A percentile compares a stretch with the other conserved stretches of the same genome.
phyloP scores from a whole-genome alignment of 2,329 filamentous ascomycete genomes.

The Didymella sp. region DNA sequence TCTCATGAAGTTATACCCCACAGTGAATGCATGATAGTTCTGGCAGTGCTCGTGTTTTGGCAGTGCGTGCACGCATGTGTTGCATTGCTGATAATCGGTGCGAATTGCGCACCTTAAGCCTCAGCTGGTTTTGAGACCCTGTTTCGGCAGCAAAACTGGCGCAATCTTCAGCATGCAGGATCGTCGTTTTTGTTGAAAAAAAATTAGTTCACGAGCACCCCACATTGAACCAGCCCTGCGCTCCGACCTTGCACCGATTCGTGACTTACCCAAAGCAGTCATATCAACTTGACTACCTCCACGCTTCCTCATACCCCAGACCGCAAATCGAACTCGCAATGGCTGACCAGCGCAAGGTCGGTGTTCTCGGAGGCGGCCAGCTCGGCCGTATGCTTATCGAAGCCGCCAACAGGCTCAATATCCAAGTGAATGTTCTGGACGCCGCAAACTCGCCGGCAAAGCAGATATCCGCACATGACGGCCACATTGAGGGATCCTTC shows the following conservation, averaged over 20 bases:
- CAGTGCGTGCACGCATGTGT: not conserved
- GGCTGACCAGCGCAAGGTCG: constrained; percentile 45
- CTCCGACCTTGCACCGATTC: constrained; percentile 25
- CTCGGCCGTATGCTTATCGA: constrained; percentile 94
- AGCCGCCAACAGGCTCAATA: constrained; percentile 79
- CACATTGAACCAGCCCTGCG: constrained; percentile 30
- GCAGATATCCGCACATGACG: constrained; percentile 77
- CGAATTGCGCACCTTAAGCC: not conserved
- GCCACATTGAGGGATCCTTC: constrained; percentile 86
- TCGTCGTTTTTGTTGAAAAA: constrained; percentile 21
- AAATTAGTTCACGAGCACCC: constrained; percentile 34
- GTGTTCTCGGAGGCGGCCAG: constrained; percentile 56
- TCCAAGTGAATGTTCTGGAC: constrained; percentile 81
- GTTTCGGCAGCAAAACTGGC: not conserved
- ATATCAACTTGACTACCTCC: constrained; percentile 21
- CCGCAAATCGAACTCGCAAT: constrained; percentile 23
- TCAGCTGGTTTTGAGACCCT: not conserved
- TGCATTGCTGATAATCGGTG: not conserved
- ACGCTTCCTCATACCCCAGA: constrained; percentile 5
- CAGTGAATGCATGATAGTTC: constrained; percentile 16
- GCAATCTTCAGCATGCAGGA: constrained; percentile 3
- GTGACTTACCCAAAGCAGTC: constrained; percentile 29
- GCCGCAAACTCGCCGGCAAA: constrained; percentile 79
- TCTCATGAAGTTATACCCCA: constrained; percentile 32
- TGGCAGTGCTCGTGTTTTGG: not conserved